These are phyloP conservation scores for Rhizoclosmatium sp. DNA, from an alignment of 192 early-diverging fungal species.

Conservation along the genomic window DNA sequence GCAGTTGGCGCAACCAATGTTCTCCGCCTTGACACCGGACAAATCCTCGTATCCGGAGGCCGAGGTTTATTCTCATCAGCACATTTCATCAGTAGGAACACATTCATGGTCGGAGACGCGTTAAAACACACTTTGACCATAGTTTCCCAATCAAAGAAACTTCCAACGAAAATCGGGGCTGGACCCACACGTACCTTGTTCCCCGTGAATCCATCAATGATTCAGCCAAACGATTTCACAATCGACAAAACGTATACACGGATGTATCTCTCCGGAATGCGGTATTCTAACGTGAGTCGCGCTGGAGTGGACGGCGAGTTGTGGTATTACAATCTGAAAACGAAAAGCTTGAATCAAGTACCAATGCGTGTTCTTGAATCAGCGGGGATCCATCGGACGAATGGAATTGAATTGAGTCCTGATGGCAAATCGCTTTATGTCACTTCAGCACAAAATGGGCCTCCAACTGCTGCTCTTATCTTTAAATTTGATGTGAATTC, in stretches of 20 bases:
- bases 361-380: neutral
- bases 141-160: neutral
- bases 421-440: neutral
- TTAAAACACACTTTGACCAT: neutral
- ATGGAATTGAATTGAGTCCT: slow-evolving; percentile 16
- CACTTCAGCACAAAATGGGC: neutral
- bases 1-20: neutral
- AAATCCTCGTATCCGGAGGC: neutral
- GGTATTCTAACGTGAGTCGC: neutral
- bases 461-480: neutral
- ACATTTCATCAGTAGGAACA: neutral
- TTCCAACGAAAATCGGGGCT: neutral
- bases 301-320: slow-evolving; percentile 8
- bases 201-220: neutral
- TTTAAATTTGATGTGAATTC: neutral
- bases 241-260: neutral
- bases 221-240: slow-evolving; percentile 23
- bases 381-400: slow-evolving; percentile 1
- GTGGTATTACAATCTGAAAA: slow-evolving; percentile 8
- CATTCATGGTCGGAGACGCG: neutral
- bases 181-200: neutral
- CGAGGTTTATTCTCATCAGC: neutral
- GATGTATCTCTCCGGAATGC: neutral
- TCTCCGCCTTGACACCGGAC: slow-evolving; percentile 11
- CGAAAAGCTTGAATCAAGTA: neutral